phyloP scores from a whole-genome alignment of 2,329 filamentous ascomycete genomes.

The Fusarium haematococcum region DNA sequence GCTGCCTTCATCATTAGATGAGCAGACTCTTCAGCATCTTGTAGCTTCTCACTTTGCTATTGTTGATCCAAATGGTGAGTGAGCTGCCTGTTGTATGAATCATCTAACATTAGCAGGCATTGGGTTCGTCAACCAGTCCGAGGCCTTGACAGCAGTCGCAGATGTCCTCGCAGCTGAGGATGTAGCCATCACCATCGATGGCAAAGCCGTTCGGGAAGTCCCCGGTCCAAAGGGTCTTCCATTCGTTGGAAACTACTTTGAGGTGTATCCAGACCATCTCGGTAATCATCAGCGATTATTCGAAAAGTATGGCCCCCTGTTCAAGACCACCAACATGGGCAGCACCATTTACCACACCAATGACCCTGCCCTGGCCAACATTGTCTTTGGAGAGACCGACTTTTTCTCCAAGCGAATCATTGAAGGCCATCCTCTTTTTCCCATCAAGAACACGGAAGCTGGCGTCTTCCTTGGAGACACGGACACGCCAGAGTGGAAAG shows the following conservation, averaged over 20 bases:
- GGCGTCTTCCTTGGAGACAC: slow-evolving; percentile 64
- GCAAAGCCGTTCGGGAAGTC: slow-evolving; percentile 60
- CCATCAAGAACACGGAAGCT: slow-evolving; percentile 56
- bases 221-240: slow-evolving; percentile 63
- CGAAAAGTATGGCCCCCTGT: slow-evolving; percentile 62
- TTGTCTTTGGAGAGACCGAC: slow-evolving; percentile 61
- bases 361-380: slow-evolving; percentile 58
- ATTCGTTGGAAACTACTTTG: slow-evolving; percentile 65
- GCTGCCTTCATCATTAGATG: slow-evolving; percentile 48
- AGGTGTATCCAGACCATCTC: slow-evolving; percentile 68
- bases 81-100: fast-evolving
- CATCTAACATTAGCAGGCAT: slow-evolving; percentile 46
- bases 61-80: slow-evolving; percentile 54
- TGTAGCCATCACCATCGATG: slow-evolving; percentile 61
- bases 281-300: slow-evolving; percentile 68
- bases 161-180: slow-evolving; percentile 51
- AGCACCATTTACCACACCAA: slow-evolving; percentile 63
- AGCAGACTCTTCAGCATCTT: slow-evolving; percentile 53
- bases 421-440: slow-evolving; percentile 60
- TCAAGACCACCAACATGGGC: slow-evolving; percentile 65
- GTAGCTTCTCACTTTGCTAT: slow-evolving; percentile 58
- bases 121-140: slow-evolving; percentile 50
- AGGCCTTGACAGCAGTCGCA: slow-evolving; percentile 46
- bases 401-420: slow-evolving; percentile 66
- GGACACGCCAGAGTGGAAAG: slow-evolving; percentile 60